phyloP scores from a whole-genome alignment of 768 basidiomycete species.

The Termitomyces sp. region DNA sequence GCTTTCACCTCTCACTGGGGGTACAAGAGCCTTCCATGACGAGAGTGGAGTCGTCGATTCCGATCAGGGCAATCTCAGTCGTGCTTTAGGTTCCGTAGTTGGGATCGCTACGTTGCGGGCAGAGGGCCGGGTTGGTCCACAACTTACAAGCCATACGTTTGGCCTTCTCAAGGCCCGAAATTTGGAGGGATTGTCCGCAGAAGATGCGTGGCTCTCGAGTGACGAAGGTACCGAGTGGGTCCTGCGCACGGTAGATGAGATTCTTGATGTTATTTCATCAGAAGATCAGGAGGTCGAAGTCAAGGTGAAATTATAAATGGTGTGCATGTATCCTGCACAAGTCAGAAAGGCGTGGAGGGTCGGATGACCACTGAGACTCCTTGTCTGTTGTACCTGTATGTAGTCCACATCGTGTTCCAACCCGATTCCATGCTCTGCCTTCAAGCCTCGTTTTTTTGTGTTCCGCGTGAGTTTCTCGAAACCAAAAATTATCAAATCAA shows the following conservation, averaged over 20 bases:
- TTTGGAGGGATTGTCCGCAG: conserved; percentile 51
- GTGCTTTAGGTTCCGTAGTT: conserved; percentile 78
- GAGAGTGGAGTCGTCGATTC: conserved; percentile 35
- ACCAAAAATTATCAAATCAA: conserved; percentile 6
- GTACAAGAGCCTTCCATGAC: conserved; percentile 35
- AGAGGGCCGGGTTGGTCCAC: conserved; percentile 79
- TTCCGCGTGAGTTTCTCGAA: conserved; percentile 25
- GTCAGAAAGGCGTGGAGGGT: conserved; percentile 16
- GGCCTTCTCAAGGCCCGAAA: conserved; percentile 82
- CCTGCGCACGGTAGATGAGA: conserved; percentile 73
- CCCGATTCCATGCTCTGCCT: conserved; percentile 15
- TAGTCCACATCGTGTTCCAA: conserved; percentile 35
- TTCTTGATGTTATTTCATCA: conserved; percentile 67
- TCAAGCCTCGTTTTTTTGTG: conserved; percentile 20
- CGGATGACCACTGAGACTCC: conserved; percentile 29
- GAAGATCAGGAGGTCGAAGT: conserved; percentile 35
- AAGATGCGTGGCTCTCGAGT: conserved; percentile 75
- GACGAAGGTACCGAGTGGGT: conserved; percentile 92
- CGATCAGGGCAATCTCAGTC: conserved; percentile 80
- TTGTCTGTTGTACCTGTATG: conserved; percentile 24
- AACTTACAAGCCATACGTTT: conserved; percentile 84
- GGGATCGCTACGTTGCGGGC: conserved; percentile 83
- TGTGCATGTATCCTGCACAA: conserved; percentile 3
- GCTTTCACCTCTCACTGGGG: conserved; percentile 67
- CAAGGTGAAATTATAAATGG: conserved; percentile 57